Evolutionary conservation across 2,329 filamentous ascomycete species (phyloP), one percentile per base, ranked within the genome.

Genomic region (Sporothrix brunneoviolacea): DNA sequence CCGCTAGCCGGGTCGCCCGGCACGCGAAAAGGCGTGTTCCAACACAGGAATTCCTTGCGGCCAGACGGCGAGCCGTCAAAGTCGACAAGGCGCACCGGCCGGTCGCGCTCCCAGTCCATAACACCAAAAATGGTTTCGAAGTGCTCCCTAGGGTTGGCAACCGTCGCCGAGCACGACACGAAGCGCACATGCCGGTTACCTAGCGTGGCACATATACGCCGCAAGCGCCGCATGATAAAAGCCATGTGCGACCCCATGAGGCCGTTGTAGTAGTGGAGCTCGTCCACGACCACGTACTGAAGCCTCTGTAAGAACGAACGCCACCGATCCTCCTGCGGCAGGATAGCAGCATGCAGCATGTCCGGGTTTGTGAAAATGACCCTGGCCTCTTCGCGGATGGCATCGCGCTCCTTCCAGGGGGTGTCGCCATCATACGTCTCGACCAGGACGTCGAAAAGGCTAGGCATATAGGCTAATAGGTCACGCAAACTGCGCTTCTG

Each of bases 281-380:
- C 93, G 59, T 90, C 84, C 10, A 90, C 84, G 8, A 98, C 93
- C 1, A 98, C 91, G 61, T 87, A 96, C 57, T 84, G 87, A 13
- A 98, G 70, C 57, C 86, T 90, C 64, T 88, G 81, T n/a, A 98
- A 66, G 58, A 95, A 97, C 0, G 79, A 80, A 41, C 91, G 79
- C 93, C 93, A 98, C 27, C 79, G 79, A 55, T 89, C 85, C 68
- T 98, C 93, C 61, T 96, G 88, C 0, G 93, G 91, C 4, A 98
- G 68, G 22, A 98, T 94, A 0, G 89, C 94, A 30, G 96, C 81
- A 59, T 98, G 93, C 32, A 98, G 75, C 91, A 97, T 98, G 61
- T 98, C 93, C 0, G 93, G 93, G 60, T 98, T 98, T 0, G 93
- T 98, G 62, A 98, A 96, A 45, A 98, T 91, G 55, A 97, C 89